Evolutionary conservation across 768 basidiomycete genomes (phyloP).

Genomic region (Auricularia sp.): DNA sequence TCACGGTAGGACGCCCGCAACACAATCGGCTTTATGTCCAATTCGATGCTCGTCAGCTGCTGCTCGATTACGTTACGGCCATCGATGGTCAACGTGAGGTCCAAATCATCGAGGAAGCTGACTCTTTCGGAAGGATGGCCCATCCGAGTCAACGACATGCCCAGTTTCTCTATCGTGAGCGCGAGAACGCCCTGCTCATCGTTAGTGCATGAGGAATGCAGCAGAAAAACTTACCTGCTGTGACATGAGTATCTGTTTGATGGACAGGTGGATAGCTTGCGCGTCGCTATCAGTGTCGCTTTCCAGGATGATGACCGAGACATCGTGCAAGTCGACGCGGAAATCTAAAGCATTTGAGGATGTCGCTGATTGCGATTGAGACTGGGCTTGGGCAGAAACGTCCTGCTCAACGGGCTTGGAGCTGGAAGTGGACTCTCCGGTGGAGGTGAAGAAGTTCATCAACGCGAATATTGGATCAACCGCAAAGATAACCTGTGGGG

Average conservation of each 20-base stretch:
- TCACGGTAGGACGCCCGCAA: conserved; percentile 95
- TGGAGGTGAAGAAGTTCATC: conserved; percentile 69
- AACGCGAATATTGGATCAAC: conserved; percentile 85
- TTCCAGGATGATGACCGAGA: conserved; percentile 82
- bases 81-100: conserved; percentile 80
- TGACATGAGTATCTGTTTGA: conserved; percentile 77
- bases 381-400: not conserved
- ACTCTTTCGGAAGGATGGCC: conserved; percentile 72
- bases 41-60: conserved; percentile 73
- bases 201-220: conserved; percentile 1
- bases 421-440: conserved; percentile 4
- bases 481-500: conserved; percentile 85
- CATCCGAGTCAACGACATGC: conserved; percentile 93
- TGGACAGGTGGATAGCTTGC: conserved; percentile 77
- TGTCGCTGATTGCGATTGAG: conserved; percentile 11
- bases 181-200: conserved; percentile 61
- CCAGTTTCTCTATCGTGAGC: conserved; percentile 67
- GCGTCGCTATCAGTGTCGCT: conserved; percentile 68
- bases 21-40: conserved; percentile 72
- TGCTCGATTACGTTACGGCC: conserved; percentile 56
- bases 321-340: conserved; percentile 81
- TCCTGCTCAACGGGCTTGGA: conserved; percentile 10
- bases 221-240: conserved; percentile 57
- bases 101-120: conserved; percentile 87
- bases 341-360: conserved; percentile 36